A percentile compares a stretch with the other conserved stretches of the same genome.
These are phyloP conservation scores for Silene noctiflora DNA, from an alignment of 179 eudicot species.

Conservation along the genomic window DNA sequence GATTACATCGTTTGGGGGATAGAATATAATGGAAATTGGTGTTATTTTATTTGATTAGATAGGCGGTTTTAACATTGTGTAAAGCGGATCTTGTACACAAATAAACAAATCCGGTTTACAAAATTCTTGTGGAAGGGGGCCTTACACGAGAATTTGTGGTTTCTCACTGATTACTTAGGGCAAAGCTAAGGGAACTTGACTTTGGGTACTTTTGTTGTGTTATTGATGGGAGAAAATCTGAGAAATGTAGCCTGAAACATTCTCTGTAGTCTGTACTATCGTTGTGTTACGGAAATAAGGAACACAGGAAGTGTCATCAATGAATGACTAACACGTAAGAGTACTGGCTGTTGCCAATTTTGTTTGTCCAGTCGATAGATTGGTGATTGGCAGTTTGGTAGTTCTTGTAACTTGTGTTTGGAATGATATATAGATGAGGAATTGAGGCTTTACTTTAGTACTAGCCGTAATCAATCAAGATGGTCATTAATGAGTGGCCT, in stretches of 20 bases:
- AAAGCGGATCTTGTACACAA: no score
- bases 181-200: background rate
- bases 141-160: no score
- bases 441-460: background rate
- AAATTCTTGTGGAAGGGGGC: background rate
- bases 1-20: background rate
- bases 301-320: no score
- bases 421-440: background rate
- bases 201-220: background rate
- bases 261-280: background rate
- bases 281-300: no score
- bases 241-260: background rate
- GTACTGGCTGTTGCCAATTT: background rate
- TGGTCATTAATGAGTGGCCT: no score
- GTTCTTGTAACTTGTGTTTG: background rate
- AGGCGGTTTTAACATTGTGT: background rate
- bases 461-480: background rate
- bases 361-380: background rate
- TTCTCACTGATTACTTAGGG: no score
- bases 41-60: background rate
- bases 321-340: no score
- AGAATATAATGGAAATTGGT: background rate
- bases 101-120: background rate
- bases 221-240: conserved; percentile 1
- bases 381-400: background rate